These are phyloP conservation scores for Kwoniella pini DNA, from an alignment of 768 basidiomycete genomes.

Conservation along the genomic window DNA sequence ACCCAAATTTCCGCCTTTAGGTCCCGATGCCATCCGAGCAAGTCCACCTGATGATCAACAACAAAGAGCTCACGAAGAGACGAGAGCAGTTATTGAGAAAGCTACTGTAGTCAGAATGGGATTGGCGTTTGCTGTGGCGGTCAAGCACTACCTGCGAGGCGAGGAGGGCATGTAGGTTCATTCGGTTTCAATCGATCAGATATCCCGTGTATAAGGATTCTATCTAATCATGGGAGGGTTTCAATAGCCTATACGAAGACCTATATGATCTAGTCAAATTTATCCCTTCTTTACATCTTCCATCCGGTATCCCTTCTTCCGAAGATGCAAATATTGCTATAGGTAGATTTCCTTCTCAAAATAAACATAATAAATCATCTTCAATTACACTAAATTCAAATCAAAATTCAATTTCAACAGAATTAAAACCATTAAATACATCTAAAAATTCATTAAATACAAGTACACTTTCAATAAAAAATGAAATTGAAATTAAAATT, in stretches of 20 bases:
- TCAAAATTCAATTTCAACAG: not conserved
- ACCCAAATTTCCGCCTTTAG: not conserved
- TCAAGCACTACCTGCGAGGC: conserved; percentile 53
- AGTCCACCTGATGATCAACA: conserved; percentile 26
- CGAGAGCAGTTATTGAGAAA: conserved; percentile 40
- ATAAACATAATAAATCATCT: conserved; percentile 18
- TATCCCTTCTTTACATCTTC: conserved; percentile 41
- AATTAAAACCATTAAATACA: too few species aligned
- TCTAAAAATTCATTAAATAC: too few species aligned
- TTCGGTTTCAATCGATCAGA: not conserved
- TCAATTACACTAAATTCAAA: conserved; percentile 1
- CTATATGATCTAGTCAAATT: conserved; percentile 50
- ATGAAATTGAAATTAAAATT: not conserved
- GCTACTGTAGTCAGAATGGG: conserved; percentile 45
- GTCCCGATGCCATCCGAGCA: conserved; percentile 32
- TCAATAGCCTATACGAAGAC: conserved; percentile 49
- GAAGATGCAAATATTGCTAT: conserved; percentile 32
- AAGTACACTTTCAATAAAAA: not conserved
- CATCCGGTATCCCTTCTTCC: conserved; percentile 35
- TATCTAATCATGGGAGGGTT: too few species aligned
- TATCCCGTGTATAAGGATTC: not conserved
- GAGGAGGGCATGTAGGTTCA: conserved; percentile 48
- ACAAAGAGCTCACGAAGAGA: conserved; percentile 25
- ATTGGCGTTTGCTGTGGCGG: conserved; percentile 48
- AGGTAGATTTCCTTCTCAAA: conserved; percentile 7